Evolutionary conservation across 2,329 filamentous ascomycete genomes (phyloP).

Genomic region (Paracoccidioides lutzii): DNA sequence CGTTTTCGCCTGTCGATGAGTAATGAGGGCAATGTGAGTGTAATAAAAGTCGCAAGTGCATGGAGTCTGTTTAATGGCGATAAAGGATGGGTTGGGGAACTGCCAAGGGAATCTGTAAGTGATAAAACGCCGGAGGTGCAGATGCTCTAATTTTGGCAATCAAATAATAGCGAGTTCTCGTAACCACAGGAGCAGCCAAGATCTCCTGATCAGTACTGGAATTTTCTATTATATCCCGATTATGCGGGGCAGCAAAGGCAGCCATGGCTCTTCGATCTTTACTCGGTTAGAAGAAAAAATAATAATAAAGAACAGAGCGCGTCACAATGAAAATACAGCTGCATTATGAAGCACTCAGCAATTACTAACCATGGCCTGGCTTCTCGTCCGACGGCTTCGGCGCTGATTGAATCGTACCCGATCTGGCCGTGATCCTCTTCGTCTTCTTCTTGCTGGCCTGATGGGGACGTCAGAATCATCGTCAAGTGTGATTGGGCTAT

Average conservation of each 20-base stretch:
- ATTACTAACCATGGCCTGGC: not conserved
- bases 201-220: too few relatives aligned
- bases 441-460: not conserved
- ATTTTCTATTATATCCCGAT: not conserved
- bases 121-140: too few relatives aligned
- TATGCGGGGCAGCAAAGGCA: too few relatives aligned
- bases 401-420: not conserved
- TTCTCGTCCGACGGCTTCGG: not conserved
- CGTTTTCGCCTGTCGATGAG: too few relatives aligned
- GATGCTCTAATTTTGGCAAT: too few relatives aligned
- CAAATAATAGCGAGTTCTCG: too few relatives aligned
- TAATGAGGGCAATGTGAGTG: too few relatives aligned
- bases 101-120: too few relatives aligned
- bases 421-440: not conserved
- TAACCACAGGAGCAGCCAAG: too few relatives aligned
- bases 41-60: too few relatives aligned
- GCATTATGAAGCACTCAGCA: not conserved
- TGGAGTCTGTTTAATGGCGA: too few relatives aligned
- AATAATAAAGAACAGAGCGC: not conserved
- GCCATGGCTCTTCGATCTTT: not conserved
- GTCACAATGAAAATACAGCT: not conserved
- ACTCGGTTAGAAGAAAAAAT: not conserved
- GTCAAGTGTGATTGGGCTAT: not conserved
- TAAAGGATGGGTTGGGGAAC: too few relatives aligned
- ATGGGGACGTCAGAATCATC: conserved; percentile 1